Percentiles rank a stretch among this genome's conserved stretches.
Evolutionary conservation across 345 rosid species (phyloP).

Genomic region (Gossypioides kirkii): DNA sequence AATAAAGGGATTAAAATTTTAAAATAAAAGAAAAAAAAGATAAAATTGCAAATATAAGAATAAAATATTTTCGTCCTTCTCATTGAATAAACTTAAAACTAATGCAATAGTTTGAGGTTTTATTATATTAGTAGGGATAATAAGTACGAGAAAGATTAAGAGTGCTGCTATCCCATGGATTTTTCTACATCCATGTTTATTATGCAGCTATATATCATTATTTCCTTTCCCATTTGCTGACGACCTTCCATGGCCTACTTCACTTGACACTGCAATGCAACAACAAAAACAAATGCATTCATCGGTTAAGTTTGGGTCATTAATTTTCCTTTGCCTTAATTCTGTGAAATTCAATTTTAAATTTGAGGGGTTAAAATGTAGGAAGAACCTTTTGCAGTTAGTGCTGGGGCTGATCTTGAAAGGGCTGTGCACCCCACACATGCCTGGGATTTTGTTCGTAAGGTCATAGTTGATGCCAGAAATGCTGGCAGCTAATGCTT

Average conservation of each 20-base stretch:
- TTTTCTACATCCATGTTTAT: neutral
- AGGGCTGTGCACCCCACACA: conserved; percentile 40
- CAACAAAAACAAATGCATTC: neutral
- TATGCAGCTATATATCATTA: neutral
- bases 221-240: neutral
- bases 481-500: conserved; percentile 10
- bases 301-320: neutral
- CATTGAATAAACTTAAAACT: neutral
- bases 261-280: conserved; percentile 6
- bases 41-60: neutral
- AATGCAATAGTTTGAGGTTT: neutral
- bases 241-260: neutral
- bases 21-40: neutral
- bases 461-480: conserved; percentile 9
- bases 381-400: conserved; percentile 22
- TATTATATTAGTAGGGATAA: neutral
- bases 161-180: neutral
- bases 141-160: neutral
- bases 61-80: too few relatives aligned
- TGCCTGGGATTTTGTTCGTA: conserved; percentile 27
- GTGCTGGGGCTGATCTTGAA: conserved; percentile 36
- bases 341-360: too few relatives aligned
- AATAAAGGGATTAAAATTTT: too few relatives aligned
- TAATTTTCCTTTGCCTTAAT: neutral
- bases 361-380: neutral